Base-by-base conservation (phyloP, 2,329 filamentous ascomycete species). In the Bipolaris bicolor region DNA sequence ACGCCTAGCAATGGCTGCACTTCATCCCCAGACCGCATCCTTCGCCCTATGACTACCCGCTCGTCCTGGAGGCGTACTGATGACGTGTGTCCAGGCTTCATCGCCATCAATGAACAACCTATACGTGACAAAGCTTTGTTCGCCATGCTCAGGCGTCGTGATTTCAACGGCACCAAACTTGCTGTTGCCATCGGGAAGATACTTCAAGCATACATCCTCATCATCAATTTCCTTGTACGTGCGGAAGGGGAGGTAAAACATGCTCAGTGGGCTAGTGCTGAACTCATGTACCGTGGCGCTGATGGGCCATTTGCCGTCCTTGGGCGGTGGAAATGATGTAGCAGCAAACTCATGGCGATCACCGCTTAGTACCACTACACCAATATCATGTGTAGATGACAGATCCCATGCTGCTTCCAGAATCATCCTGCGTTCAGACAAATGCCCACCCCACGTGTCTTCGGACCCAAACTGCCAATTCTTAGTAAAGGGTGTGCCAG, bases 341-440 rank as follows among this genome's bases (percentile, higher is more conserved):
- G 94, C 93, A 1, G 91, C 95, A 75, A 98, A 98, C 76, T 99
- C 95, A 72, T 99, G 95, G n/a, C 95, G 84, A 71, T 99, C 95
- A 0, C 95, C 95, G 15, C 90, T 95, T 10, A 99, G 81, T 11
- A 98, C 82, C 3, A 97, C 83, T 7, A 98, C 88, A 22, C 93
- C 91, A 5, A 90, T 81, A 6, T 91, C 90, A 5, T 86, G 85
- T 1, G 78, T 77, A 11, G 85, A 80, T n/a, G 91, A 88, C 0
- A 90, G 88, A 60, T 90, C 88, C 92, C 95, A 98, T 86, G 97
- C 97, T 2, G 91, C 90, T 74, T 97, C 90, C 13, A 99, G 87
- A 24, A 98, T 85, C 53, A 81, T 82, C 52, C 84, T 85, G 15
- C 95, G 88, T 80, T 99, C 95, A 47, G 83, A 79, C 1, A 97